Evolutionary conservation across 2,329 filamentous ascomycete species (phyloP), one percentile per base, ranked within the genome.

Genomic region (Diaporthe batatas): DNA sequence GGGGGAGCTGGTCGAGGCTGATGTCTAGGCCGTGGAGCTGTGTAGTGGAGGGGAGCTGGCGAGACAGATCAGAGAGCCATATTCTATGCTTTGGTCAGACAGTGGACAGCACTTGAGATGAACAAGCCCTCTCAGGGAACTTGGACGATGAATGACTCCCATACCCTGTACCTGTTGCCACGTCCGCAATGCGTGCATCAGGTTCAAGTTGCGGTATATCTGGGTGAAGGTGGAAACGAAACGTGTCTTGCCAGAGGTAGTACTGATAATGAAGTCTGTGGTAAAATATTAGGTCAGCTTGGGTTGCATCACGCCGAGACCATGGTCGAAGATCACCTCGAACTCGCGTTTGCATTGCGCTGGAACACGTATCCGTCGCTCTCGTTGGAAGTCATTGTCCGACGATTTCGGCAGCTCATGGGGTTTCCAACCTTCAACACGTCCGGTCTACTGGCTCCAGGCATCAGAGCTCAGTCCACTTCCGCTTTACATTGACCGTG

Each of bases 1-100:
- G 54, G 23, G 76, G 77, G 23, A 79, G 78, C 29, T 75, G 68
- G 12, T 76, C 76, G 29, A 75, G 54, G 16, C 75, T 73, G 54
- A 74, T 64, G 75, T 79, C 78, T 55, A 76, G 78, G 67, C 78
- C 78, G 25, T 68, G 75, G 14, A 79, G 65, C 14, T 75, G 72
- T n/a, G 54, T 67, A 2, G 74, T 75, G 3, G 74, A 12, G 0
- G 76, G 73, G 0, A 77, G 69, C n/a, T 70, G 47, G 10, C 67
- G 64, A 32, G 75, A 74, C 1, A 77, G 47, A 53, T 74, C 70
- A 36, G 75, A 70, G 14, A 79, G 77, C 73, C 71, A 78, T 12
- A 73, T 71, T 21, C 59, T 64, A 75, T 7, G 18, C 12, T 44
- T 34, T 34, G 29, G 59, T 64, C 42, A 64, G 59, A 49, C 1